Conservation (phyloP, 805 yeast genomes). For the Tetrapisispora namnaoensis region DNA sequence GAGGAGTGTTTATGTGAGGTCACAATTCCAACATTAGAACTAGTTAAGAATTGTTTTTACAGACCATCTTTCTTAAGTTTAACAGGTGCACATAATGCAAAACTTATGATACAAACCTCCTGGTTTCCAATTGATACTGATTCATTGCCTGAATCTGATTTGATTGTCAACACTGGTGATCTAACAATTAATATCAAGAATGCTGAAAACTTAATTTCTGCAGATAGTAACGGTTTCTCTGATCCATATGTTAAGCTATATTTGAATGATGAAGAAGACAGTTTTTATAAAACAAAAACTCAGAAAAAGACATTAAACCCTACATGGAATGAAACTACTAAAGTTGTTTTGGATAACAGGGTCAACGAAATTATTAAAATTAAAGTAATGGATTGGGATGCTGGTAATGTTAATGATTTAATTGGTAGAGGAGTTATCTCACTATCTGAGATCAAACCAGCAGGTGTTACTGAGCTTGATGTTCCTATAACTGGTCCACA, state of each 20-base stretch:
- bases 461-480: slow-evolving; percentile 38
- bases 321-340: slow-evolving; percentile 68
- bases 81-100: slow-evolving; percentile 42
- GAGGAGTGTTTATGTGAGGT: slow-evolving; percentile 53
- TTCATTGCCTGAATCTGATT: slow-evolving; percentile 62
- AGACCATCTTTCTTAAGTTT: slow-evolving; percentile 50
- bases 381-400: slow-evolving; percentile 81
- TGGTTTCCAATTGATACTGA: slow-evolving; percentile 68
- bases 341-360: slow-evolving; percentile 49
- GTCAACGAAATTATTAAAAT: slow-evolving; percentile 49
- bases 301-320: slow-evolving; percentile 85
- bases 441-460: slow-evolving; percentile 44
- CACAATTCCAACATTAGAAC: slow-evolving; percentile 53
- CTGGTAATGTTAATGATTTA: slow-evolving; percentile 78
- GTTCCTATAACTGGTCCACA: slow-evolving; percentile 35
- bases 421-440: slow-evolving; percentile 57
- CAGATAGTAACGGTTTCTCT: slow-evolving; percentile 87
- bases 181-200: slow-evolving; percentile 49
- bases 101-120: slow-evolving; percentile 50
- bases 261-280: slow-evolving; percentile 50
- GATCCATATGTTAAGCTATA: slow-evolving; percentile 79
- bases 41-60: slow-evolving; percentile 56
- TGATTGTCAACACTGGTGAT: slow-evolving; percentile 64
- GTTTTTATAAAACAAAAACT: slow-evolving; percentile 64
- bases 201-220: slow-evolving; percentile 66